Evolutionary conservation across 352 stramenopile species (phyloP).

Genomic region (Globisporangium iwayamae): DNA sequence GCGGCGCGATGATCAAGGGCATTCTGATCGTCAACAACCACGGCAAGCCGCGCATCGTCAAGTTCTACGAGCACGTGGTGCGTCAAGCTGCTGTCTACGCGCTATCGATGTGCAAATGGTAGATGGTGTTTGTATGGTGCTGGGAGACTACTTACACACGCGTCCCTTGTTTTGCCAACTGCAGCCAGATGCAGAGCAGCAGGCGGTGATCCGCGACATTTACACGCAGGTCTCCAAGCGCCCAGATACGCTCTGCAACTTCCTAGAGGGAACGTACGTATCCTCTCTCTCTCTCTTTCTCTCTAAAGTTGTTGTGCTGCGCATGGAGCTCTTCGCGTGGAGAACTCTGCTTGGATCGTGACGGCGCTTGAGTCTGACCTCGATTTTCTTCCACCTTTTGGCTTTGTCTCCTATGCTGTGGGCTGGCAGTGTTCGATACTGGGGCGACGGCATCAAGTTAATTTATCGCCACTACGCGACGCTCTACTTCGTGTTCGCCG

Average conservation of each 20-base stretch:
- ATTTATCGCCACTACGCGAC: slow-evolving; percentile 99
- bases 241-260: slow-evolving; percentile 98
- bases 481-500: slow-evolving; percentile 99
- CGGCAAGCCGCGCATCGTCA: slow-evolving; percentile 97
- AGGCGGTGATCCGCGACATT: slow-evolving; percentile 96
- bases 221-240: slow-evolving; percentile 98
- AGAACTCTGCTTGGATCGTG: background rate
- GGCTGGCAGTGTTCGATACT: slow-evolving; percentile 81
- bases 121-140: background rate
- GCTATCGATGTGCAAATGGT: background rate
- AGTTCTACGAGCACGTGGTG: slow-evolving; percentile 99
- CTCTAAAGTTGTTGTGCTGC: background rate
- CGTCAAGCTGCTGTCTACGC: slow-evolving; percentile 22
- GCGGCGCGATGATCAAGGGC: slow-evolving; percentile 94
- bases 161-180: background rate
- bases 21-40: slow-evolving; percentile 99
- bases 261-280: slow-evolving; percentile 94
- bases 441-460: slow-evolving; percentile 96
- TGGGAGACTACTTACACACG: background rate
- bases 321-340: background rate
- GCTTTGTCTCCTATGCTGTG: background rate
- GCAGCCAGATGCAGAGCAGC: slow-evolving; percentile 94
- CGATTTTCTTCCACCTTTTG: slow-evolving; percentile 1
- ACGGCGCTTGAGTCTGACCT: background rate
- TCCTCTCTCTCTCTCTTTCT: background rate